These are phyloP conservation scores for Apiospora saccharicola DNA, from an alignment of 2,329 filamentous ascomycete species.

Conservation along the genomic window DNA sequence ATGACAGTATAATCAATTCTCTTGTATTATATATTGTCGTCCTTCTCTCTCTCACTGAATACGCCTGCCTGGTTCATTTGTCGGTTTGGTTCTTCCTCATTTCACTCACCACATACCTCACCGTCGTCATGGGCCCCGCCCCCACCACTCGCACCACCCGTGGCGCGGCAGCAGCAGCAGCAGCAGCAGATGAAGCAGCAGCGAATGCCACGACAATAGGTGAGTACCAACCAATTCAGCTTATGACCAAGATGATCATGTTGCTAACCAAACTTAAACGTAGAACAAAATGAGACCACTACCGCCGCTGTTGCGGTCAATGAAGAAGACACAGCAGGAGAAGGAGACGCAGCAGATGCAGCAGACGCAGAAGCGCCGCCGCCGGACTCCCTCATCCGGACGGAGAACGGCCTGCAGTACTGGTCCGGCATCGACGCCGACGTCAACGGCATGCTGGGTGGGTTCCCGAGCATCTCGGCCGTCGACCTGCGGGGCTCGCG, in stretches of 20 bases:
- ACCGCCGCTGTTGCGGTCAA: neutral
- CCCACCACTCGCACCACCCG: neutral
- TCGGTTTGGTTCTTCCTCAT: neutral
- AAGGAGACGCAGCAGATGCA: neutral
- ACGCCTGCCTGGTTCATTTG: neutral
- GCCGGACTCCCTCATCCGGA: slow-evolving; percentile 36
- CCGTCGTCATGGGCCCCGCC: slow-evolving; percentile 10
- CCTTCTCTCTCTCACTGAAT: neutral
- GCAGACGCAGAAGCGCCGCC: slow-evolving; percentile 13
- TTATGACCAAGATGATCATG: neutral
- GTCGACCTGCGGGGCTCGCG: slow-evolving; percentile 76
- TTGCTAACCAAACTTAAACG: neutral
- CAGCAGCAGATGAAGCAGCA: neutral
- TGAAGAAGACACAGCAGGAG: neutral
- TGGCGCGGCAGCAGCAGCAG: neutral
- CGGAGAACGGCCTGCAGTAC: slow-evolving; percentile 50
- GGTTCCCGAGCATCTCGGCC: slow-evolving; percentile 68
- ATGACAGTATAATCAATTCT: neutral
- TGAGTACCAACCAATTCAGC: neutral
- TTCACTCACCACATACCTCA: neutral
- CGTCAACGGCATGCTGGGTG: slow-evolving; percentile 81
- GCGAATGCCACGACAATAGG: neutral
- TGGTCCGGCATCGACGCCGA: slow-evolving; percentile 56
- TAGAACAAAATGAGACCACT: neutral
- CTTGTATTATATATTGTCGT: neutral